These are phyloP conservation scores for Ustilago nuda DNA, from an alignment of 1,284 basidiomycete genomes.

Conservation along the genomic window DNA sequence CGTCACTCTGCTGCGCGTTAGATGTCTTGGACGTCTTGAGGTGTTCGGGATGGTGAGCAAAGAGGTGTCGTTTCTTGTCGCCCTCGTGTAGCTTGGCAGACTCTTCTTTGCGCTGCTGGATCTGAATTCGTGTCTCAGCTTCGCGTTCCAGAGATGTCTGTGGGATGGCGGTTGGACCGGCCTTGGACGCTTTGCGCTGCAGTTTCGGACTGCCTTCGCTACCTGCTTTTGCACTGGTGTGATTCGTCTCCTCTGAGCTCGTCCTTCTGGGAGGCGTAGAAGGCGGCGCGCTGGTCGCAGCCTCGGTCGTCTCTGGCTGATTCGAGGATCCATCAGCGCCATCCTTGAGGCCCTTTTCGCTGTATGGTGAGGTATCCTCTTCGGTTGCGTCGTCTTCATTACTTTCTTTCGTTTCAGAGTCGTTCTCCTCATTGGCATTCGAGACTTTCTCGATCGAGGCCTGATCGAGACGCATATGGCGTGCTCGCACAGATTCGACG, in stretches of 20 bases:
- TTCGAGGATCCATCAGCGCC: not conserved
- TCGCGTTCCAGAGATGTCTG: constrained; percentile 42
- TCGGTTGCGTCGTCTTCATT: constrained; percentile 9
- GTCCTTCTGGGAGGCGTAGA: constrained; percentile 6
- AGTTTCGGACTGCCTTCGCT: constrained; percentile 30
- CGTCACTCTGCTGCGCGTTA: constrained; percentile 13
- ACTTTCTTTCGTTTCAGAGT: constrained; percentile 9
- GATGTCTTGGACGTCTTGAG: constrained; percentile 21
- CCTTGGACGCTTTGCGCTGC: constrained; percentile 36
- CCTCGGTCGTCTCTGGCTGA: not conserved
- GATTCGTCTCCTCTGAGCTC: constrained; percentile 1
- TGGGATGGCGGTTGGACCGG: constrained; percentile 28
- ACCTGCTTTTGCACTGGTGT: not conserved
- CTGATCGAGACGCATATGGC: constrained; percentile 66
- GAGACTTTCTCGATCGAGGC: constrained; percentile 64
- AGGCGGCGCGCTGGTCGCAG: not conserved
- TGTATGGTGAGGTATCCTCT: constrained; percentile 23
- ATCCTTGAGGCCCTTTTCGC: not conserved
- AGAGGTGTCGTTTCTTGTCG: constrained; percentile 29
- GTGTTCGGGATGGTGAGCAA: constrained; percentile 21
- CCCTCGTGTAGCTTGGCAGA: constrained; percentile 39
- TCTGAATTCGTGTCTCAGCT: constrained; percentile 36
- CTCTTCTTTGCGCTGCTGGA: constrained; percentile 45
- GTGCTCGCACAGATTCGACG: constrained; percentile 59
- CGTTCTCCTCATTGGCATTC: constrained; percentile 31